phyloP scores from a whole-genome alignment of 208 protist genomes.

The Trypanosoma avium region DNA sequence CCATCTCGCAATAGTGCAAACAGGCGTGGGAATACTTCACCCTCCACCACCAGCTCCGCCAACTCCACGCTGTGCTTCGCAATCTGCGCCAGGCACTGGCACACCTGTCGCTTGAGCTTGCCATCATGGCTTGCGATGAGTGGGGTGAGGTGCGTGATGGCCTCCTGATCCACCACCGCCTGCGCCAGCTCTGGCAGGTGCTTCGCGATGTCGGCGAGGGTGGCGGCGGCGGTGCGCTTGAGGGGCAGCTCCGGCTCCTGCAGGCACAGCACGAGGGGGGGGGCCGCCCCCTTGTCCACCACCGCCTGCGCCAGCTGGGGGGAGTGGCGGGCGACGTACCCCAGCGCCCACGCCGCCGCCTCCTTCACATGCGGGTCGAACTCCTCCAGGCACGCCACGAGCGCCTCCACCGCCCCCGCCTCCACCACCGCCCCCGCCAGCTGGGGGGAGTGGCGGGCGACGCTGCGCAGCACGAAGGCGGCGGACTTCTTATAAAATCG shows the following conservation, averaged over 20 bases:
- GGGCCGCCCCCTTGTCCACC: constrained; percentile 96
- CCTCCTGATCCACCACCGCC: constrained; percentile 95
- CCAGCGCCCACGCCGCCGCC: constrained; percentile 96
- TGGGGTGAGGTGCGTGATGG: constrained; percentile 96
- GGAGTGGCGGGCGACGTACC: constrained; percentile 97
- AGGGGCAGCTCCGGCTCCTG: constrained; percentile 98
- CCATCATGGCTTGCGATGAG: constrained; percentile 93
- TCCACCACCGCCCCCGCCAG: constrained; percentile 98
- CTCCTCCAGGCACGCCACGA: constrained; percentile 97
- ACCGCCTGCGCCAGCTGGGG: constrained; percentile 93
- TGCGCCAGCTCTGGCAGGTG: constrained; percentile 96
- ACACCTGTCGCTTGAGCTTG: constrained; percentile 96
- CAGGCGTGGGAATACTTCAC: constrained; percentile 98
- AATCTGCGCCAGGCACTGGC: constrained; percentile 96
- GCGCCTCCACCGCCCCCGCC: constrained; percentile 94
- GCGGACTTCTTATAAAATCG: constrained; percentile 98
- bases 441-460: constrained; percentile 96
- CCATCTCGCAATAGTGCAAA: constrained; percentile 95
- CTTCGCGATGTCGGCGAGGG: constrained; percentile 95
- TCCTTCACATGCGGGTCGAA: constrained; percentile 98
- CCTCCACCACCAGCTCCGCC: constrained; percentile 98
- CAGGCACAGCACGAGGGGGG: constrained; percentile 96
- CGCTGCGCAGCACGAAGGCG: constrained; percentile 96
- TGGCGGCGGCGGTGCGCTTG: constrained; percentile 95
- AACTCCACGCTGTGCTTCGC: constrained; percentile 98